Base-by-base conservation (phyloP, 148 eudicot genomes). In the Fagopyrum homotropicum region DNA sequence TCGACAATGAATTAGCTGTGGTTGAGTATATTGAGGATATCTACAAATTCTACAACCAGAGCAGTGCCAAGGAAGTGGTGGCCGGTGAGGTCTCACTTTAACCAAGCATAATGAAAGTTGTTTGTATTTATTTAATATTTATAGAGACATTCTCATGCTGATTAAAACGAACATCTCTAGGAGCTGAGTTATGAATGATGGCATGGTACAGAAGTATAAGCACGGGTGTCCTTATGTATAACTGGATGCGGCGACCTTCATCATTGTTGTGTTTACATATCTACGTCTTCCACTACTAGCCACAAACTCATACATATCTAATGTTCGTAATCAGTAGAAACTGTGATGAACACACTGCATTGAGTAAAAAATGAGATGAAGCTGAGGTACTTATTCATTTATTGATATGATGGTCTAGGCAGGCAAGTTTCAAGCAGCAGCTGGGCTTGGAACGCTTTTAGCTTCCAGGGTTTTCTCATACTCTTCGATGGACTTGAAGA, bases 381-480 rank as follows among this genome's bases (percentile, higher is more conserved):
- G 2, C 0, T 35, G 40, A 35, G 40, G 0, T 5, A 49, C 66
- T 60, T 22, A 26, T 60, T 59, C 26, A 43, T 66, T 66, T 10
- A 26, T 60, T 59, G 9, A 43, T 66, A 35, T 10, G 47, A 15
- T 40, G 19, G 1, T 7, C 71, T 66, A 30, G 44, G 69, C 11
- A 2, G 9, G 15, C 15, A 11, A 35, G 40, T 14, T 6, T 66
- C 71, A 66, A 72, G 85, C 51, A 44, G 85, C 82, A 59, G 26
- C 26, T 22, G 88, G 49, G 73, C 79, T 79, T 56, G 83, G 78
- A 68, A 72, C 78, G 45, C 19, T 76, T 72, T 84, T 87, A 30
- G 88, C 86, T 83, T 94, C 97, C 5, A 94, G 97, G 19, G 92
- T 90, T 79, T 91, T 94, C 84, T 94, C 98, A n/a, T 86, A 94